These are phyloP conservation scores for Ustilago lituana DNA, from an alignment of 1,284 basidiomycete genomes.

Conservation along the genomic window DNA sequence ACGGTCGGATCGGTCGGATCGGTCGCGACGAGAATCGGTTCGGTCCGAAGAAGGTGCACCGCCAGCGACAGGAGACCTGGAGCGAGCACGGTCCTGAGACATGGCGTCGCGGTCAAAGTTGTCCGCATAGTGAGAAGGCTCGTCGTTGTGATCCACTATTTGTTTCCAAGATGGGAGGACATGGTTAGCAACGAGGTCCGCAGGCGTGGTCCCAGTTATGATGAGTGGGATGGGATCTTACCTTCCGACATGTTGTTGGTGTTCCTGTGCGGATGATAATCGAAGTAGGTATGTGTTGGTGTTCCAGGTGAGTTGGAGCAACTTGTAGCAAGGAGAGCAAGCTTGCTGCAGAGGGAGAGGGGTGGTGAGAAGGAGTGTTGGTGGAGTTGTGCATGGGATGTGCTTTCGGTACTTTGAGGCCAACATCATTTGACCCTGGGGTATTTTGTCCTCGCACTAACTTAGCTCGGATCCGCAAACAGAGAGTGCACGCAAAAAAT, in stretches of 20 bases:
- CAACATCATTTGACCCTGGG: no score
- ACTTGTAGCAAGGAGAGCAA: background rate
- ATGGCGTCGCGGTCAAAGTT: constrained; percentile 41
- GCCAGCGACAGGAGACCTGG: constrained; percentile 37
- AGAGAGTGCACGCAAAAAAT: background rate
- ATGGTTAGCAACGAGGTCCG: no score
- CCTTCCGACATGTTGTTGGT: constrained; percentile 39
- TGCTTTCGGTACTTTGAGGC: no score
- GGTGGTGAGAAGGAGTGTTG: constrained; percentile 8
- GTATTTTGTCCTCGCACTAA: no score
- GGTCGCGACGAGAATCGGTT: constrained; percentile 17
- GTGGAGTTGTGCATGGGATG: no score
- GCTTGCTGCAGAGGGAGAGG: no score
- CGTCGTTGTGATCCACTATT: constrained; percentile 35
- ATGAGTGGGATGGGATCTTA: constrained; percentile 4
- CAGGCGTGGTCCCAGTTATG: no score
- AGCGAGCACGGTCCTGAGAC: constrained; percentile 42
- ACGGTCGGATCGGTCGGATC: constrained; percentile 27
- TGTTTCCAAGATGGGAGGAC: background rate
- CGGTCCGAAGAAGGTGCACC: constrained; percentile 30
- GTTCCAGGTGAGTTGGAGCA: background rate
- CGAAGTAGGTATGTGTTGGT: background rate
- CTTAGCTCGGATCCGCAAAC: constrained; percentile 18
- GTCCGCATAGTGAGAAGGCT: constrained; percentile 30
- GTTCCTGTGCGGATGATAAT: background rate